Conservation (phyloP, 108 stramenopile species). For the Pseudonitzschia multistriata region DNA sequence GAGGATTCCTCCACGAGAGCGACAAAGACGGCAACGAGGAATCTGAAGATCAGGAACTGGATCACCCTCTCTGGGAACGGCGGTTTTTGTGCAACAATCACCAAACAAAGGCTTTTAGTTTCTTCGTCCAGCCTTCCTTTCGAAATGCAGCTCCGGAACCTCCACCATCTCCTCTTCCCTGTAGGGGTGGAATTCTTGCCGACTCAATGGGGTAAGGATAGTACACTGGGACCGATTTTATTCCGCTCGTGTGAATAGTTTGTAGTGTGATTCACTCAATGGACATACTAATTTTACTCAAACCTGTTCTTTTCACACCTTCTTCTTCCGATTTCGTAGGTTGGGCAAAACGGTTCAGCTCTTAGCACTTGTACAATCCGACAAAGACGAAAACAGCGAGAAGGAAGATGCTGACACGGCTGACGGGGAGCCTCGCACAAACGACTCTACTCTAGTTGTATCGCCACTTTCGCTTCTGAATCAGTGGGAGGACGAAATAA, state of each 20-base stretch:
- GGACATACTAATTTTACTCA: background rate
- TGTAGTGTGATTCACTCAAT: background rate
- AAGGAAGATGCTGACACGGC: conserved; percentile 18
- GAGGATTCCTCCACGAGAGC: background rate
- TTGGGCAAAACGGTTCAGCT: conserved; percentile 84
- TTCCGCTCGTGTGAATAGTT: no score
- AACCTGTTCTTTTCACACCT: background rate
- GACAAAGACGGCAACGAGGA: background rate
- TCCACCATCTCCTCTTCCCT: conserved; percentile 67
- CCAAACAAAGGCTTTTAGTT: conserved; percentile 41
- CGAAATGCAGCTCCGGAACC: conserved; percentile 51
- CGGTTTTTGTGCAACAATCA: conserved; percentile 43
- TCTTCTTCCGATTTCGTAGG: background rate
- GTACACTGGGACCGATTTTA: background rate
- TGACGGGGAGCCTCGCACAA: conserved; percentile 19
- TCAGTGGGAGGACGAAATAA: conserved; percentile 86
- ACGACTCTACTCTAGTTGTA: conserved; percentile 62
- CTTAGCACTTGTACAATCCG: conserved; percentile 52
- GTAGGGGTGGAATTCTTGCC: conserved; percentile 75
- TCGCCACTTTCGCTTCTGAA: conserved; percentile 71
- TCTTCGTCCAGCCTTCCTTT: conserved; percentile 78
- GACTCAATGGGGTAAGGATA: conserved; percentile 57
- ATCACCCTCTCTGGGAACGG: conserved; percentile 77
- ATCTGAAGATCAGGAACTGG: background rate
- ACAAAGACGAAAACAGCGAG: conserved; percentile 27